Conservation (phyloP, 129 eudicot species). For the Centrapalus pauciflorus region DNA sequence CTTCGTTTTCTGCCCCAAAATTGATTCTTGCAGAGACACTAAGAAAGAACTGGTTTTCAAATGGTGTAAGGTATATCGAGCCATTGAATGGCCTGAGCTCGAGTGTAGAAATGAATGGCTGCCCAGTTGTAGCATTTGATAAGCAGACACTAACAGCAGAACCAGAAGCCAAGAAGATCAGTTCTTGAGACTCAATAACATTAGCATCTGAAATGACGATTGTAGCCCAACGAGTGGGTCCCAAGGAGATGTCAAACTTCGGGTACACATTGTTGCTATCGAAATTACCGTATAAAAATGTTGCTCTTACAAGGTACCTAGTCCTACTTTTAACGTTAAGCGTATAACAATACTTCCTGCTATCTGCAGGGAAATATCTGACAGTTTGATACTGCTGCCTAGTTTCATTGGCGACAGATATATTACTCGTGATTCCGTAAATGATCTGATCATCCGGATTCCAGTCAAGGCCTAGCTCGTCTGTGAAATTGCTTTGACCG, state of each 20-base stretch:
- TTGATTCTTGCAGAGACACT: conserved; percentile 95
- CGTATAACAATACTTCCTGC: conserved; percentile 82
- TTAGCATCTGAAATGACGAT: conserved; percentile 90
- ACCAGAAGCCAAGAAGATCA: conserved; percentile 74
- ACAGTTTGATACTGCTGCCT: conserved; percentile 59
- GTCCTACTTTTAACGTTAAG: conserved; percentile 66
- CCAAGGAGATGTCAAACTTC: conserved; percentile 89
- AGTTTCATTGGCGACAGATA: conserved; percentile 59
- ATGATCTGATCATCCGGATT: conserved; percentile 51
- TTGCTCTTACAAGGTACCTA: conserved; percentile 85
- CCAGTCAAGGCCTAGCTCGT: conserved; percentile 78
- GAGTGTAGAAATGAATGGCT: conserved; percentile 87
- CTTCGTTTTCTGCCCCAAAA: conserved; percentile 81
- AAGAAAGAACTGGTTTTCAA: conserved; percentile 68
- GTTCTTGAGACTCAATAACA: conserved; percentile 62
- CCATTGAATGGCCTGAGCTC: conserved; percentile 95
- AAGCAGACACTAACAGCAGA: conserved; percentile 80
- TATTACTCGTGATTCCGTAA: conserved; percentile 49
- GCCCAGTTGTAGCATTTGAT: conserved; percentile 95
- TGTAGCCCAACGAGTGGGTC: conserved; percentile 96
- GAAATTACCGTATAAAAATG: conserved; percentile 85
- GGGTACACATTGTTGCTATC: conserved; percentile 86
- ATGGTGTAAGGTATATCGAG: conserved; percentile 62
- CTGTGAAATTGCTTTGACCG: conserved; percentile 62
- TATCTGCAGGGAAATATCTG: conserved; percentile 82